phyloP scores from a whole-genome alignment of 257 asterid species.

The Capsicum baccatum region DNA sequence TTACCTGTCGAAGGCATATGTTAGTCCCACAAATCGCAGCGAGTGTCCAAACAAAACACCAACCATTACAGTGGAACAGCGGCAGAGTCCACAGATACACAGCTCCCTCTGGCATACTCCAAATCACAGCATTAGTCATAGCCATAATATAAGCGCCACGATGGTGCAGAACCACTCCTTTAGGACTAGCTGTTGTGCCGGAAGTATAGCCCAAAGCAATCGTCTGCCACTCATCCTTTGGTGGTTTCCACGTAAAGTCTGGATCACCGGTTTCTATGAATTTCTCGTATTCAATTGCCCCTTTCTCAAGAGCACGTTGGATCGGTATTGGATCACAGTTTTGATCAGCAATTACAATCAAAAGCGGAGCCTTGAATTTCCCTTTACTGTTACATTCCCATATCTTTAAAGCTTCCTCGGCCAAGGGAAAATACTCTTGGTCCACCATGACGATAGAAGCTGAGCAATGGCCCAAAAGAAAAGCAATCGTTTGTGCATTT shows the following conservation, averaged over 20 bases:
- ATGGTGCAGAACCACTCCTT: constrained; percentile 95
- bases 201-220: constrained; percentile 92
- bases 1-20: constrained; percentile 94
- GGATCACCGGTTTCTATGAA: constrained; percentile 82
- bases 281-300: constrained; percentile 79
- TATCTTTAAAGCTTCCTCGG: constrained; percentile 76
- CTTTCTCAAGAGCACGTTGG: constrained; percentile 68
- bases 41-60: constrained; percentile 93
- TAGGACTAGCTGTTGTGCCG: constrained; percentile 98
- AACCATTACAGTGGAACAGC: constrained; percentile 94
- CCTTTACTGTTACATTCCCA: constrained; percentile 50
- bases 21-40: constrained; percentile 87
- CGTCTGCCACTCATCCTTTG: constrained; percentile 95
- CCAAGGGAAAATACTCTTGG: constrained; percentile 78
- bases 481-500: constrained; percentile 78
- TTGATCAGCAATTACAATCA: constrained; percentile 76
- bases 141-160: constrained; percentile 98
- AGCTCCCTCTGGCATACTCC: constrained; percentile 84
- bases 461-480: constrained; percentile 78
- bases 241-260: constrained; percentile 73
- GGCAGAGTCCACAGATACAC: constrained; percentile 93
- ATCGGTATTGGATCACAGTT: constrained; percentile 62
- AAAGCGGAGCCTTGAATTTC: constrained; percentile 55
- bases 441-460: constrained; percentile 79
- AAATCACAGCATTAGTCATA: constrained; percentile 61